Percentiles rank a stretch among this genome's conserved stretches.
phyloP scores from a whole-genome alignment of 805 yeast species.

The Teunomyces kruisii region DNA sequence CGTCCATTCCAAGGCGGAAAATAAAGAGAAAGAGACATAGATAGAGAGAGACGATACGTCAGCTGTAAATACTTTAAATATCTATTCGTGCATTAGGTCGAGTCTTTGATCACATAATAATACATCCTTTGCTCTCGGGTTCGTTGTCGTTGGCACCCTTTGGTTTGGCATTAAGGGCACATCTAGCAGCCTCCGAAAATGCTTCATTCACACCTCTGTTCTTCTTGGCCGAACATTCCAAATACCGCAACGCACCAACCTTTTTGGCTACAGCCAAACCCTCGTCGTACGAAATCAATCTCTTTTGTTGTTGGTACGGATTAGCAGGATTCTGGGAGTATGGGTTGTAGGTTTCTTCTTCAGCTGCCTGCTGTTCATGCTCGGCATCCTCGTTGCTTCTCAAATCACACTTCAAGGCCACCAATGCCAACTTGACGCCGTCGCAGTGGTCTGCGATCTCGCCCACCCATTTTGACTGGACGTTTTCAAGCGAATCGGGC shows the following conservation, averaged over 20 bases:
- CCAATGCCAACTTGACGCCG: slow-evolving; percentile 90
- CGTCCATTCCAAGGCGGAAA: slow-evolving; percentile 9
- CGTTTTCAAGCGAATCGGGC: slow-evolving; percentile 90
- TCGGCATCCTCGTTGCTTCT: slow-evolving; percentile 61
- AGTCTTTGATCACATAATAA: slow-evolving; percentile 29
- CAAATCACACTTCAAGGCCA: slow-evolving; percentile 92
- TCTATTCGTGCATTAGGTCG: slow-evolving; percentile 1
- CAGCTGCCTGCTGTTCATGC: slow-evolving; percentile 9
- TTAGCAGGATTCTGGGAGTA: slow-evolving; percentile 28
- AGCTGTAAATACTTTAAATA: neutral
- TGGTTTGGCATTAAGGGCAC: slow-evolving; percentile 87
- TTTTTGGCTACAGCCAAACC: slow-evolving; percentile 90
- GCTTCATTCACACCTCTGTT: slow-evolving; percentile 99
- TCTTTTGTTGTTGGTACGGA: slow-evolving; percentile 41
- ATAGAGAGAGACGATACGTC: neutral
- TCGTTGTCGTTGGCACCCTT: slow-evolving; percentile 62
- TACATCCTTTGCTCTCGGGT: slow-evolving; percentile 40
- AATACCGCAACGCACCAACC: slow-evolving; percentile 90
- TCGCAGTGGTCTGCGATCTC: slow-evolving; percentile 97
- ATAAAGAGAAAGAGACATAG: neutral
- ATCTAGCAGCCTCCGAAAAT: slow-evolving; percentile 96
- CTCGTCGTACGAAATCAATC: slow-evolving; percentile 83
- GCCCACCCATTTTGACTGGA: slow-evolving; percentile 94
- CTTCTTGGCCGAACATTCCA: slow-evolving; percentile 95
- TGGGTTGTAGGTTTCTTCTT: slow-evolving; percentile 39